Evolutionary conservation across 768 basidiomycete species (phyloP).

Genomic region (Mycena vitilis): DNA sequence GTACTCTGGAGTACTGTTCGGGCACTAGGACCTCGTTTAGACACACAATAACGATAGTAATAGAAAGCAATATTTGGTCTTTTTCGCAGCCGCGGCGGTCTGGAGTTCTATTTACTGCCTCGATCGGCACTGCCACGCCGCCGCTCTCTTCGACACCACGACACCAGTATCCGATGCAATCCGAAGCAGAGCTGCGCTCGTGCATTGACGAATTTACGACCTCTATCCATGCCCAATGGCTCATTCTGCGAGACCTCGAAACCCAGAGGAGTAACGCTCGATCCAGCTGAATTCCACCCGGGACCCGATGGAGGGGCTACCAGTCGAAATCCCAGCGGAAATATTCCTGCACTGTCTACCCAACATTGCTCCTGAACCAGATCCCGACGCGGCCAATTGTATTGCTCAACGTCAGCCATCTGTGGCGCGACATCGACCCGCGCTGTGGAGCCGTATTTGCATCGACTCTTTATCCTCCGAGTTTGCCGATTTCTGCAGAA

Average conservation of each 20-base stretch:
- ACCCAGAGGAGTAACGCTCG: not conserved
- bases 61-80: too few relatives aligned
- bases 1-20: too few relatives aligned
- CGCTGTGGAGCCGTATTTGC: not conserved
- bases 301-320: slow-evolving; percentile 1
- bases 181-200: not conserved
- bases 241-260: not conserved
- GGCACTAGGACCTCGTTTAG: too few relatives aligned
- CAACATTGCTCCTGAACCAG: too few relatives aligned
- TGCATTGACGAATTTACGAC: not conserved
- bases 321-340: not conserved
- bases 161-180: too few relatives aligned
- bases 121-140: too few relatives aligned
- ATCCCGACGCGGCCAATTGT: not conserved
- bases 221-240: not conserved
- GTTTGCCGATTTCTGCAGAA: not conserved
- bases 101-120: too few relatives aligned
- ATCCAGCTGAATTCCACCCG: slow-evolving; percentile 1
- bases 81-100: too few relatives aligned
- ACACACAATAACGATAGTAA: too few relatives aligned
- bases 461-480: not conserved
- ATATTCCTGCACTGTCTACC: not conserved
- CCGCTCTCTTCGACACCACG: too few relatives aligned
- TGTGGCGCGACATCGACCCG: not conserved
- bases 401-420: not conserved